Conservation (phyloP, 495 filamentous ascomycete genomes). For the Podospora bellae-mahoneyi region DNA sequence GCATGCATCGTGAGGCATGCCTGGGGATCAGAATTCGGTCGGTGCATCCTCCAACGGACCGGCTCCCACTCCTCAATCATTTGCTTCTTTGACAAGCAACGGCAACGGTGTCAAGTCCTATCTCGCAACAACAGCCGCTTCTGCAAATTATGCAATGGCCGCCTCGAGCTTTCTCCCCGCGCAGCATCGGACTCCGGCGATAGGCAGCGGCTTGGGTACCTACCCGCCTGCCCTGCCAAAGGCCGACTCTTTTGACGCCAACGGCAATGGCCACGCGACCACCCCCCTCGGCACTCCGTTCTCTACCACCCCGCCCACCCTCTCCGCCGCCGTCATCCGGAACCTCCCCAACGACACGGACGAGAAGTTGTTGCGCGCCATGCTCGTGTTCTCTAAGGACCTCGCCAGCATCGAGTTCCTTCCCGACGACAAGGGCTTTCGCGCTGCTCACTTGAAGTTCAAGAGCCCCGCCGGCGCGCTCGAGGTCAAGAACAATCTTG, state of each 20-base stretch:
- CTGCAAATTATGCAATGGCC: constrained; percentile 41
- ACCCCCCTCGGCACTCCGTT: constrained; percentile 53
- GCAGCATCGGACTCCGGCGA: constrained; percentile 32
- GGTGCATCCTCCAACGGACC: constrained; percentile 25
- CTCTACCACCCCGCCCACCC: constrained; percentile 37
- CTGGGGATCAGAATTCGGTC: constrained; percentile 38
- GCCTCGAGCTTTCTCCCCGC: constrained; percentile 36
- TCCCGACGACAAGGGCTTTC: constrained; percentile 66
- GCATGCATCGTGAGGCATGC: constrained; percentile 47
- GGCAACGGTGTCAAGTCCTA: constrained; percentile 39
- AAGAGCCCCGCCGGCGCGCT: constrained; percentile 65
- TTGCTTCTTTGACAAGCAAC: constrained; percentile 30
- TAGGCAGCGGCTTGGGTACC: constrained; percentile 30
- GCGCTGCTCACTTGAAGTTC: constrained; percentile 74
- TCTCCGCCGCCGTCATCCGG: constrained; percentile 58
- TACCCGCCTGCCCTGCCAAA: constrained; percentile 41
- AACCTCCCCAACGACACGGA: constrained; percentile 71
- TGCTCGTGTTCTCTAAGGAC: constrained; percentile 84
- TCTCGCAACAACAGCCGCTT: constrained; percentile 27
- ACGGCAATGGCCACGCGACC: constrained; percentile 47
- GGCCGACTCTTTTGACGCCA: constrained; percentile 40
- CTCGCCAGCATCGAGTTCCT: constrained; percentile 72
- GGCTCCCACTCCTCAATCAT: constrained; percentile 17
- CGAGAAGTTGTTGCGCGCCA: constrained; percentile 68
- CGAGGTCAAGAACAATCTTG: constrained; percentile 69